Evolutionary conservation across 164 flowering plant species (phyloP).

Genomic region (Annona squamosa): DNA sequence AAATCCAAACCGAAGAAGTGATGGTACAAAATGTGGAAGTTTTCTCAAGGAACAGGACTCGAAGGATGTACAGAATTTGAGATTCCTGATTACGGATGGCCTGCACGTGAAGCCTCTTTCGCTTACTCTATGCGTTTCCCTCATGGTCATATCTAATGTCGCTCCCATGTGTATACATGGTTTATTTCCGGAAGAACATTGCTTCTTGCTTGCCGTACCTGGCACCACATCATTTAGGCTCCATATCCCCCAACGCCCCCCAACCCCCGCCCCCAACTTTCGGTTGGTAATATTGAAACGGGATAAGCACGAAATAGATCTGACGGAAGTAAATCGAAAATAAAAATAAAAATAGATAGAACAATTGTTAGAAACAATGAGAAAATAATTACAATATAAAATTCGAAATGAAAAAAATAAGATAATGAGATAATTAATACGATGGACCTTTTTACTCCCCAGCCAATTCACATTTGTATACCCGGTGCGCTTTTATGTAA

Average conservation of each 20-base stretch:
- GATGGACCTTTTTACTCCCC: too few species aligned
- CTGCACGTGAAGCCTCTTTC: slow-evolving; percentile 14
- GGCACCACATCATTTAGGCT: neutral
- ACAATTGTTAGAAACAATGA: too few species aligned
- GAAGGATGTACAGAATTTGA: neutral
- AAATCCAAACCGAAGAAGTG: neutral
- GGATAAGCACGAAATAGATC: neutral
- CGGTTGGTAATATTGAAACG: neutral
- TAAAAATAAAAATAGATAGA: too few species aligned
- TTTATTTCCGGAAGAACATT: neutral
- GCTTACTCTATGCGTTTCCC: slow-evolving; percentile 4
- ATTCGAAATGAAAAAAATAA: too few species aligned
- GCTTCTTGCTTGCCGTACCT: slow-evolving; percentile 14
- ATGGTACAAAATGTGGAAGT: neutral
- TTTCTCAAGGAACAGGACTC: slow-evolving; percentile 6
- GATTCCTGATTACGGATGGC: slow-evolving; percentile 13
- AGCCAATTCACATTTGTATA: too few species aligned
- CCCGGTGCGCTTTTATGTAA: too few species aligned
- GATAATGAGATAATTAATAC: too few species aligned
- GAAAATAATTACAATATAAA: too few species aligned
- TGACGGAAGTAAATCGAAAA: neutral
- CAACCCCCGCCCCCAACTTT: too few species aligned
- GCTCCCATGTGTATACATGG: neutral
- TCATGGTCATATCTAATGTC: neutral
- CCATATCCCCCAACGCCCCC: neutral